Percentiles rank a stretch among this genome's conserved stretches.
Conservation (phyloP, 108 stramenopile genomes). For the Mayamaea pseudoterrestris region DNA sequence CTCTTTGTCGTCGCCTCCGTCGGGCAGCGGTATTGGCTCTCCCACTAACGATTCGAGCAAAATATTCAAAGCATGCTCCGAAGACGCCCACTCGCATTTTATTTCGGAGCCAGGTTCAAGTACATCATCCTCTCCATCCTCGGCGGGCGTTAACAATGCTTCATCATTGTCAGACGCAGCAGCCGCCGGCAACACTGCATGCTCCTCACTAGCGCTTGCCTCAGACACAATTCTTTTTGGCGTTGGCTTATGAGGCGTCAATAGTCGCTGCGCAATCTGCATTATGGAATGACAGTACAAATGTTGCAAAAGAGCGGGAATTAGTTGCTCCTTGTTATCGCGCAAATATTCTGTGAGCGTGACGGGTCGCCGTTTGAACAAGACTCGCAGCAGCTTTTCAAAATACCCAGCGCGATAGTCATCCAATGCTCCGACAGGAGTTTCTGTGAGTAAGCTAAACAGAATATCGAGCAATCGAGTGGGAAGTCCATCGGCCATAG, state of each 20-base stretch:
- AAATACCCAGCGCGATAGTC: slow-evolving; percentile 91
- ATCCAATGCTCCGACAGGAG: slow-evolving; percentile 58
- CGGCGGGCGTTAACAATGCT: slow-evolving; percentile 25
- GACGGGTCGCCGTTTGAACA: slow-evolving; percentile 56
- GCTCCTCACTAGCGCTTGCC: no score
- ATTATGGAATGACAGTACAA: slow-evolving; percentile 86
- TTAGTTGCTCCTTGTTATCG: slow-evolving; percentile 46
- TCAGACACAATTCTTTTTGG: slow-evolving; percentile 10
- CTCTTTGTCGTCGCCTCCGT: not conserved
- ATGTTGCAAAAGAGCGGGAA: slow-evolving; percentile 77
- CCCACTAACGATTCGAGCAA: slow-evolving; percentile 45
- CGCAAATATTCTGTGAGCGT: slow-evolving; percentile 47
- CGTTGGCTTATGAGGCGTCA: slow-evolving; percentile 62
- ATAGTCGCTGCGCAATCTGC: slow-evolving; percentile 85
- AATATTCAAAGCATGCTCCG: slow-evolving; percentile 37
- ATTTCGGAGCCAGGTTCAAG: slow-evolving; percentile 18
- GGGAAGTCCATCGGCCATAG: no score
- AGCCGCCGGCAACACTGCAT: no score
- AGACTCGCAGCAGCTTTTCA: slow-evolving; percentile 76
- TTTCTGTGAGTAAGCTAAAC: slow-evolving; percentile 62
- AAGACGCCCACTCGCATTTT: slow-evolving; percentile 58
- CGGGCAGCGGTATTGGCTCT: slow-evolving; percentile 2
- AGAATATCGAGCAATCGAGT: slow-evolving; percentile 51
- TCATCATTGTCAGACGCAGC: slow-evolving; percentile 24
- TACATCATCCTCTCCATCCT: slow-evolving; percentile 30